Base-by-base conservation (phyloP, 768 basidiomycete species). In the Rhizopogon roseolus region DNA sequence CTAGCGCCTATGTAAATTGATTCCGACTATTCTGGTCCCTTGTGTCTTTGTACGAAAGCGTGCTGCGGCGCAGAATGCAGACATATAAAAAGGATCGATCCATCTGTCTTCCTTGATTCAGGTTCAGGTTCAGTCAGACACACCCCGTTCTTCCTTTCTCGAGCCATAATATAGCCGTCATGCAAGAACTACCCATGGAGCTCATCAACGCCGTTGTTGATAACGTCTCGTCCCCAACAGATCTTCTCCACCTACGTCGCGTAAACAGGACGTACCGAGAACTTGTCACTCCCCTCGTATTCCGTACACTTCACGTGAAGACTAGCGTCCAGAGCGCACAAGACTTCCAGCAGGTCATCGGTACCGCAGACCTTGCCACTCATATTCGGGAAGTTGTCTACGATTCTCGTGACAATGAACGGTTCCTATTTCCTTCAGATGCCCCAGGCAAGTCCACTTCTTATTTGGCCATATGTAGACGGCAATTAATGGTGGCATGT, bases 311-410 rank as follows among this genome's bases (percentile, higher is more conserved):
- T n/a, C 57, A 61, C 44, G 44, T 68, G 42, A 49, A 39, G 37
- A 68, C 63, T 10, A 70, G 63, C 53, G 25, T 62, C 11, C 56
- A 60, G 37, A 70, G 67, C 44, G 54, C 65, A 4, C 66, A 65
- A 32, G 63, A 62, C 4, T 56, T 53, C 46, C 57, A 40, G 53
- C 62, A 53, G 50, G 56, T 68, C 49, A 50, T 68, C 22, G 51
- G 59, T 13, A 55, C 61, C 1, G 53, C 66, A 37, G 29, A 58
- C 27, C 58, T 68, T 8, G 57, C 68, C 19, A 1, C 56, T n/a
- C 54, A 60, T 10, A 65, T 68, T 14, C 61, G 58, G 25, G 63
- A 66, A 41, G 50, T 68, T 4, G 60, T 70, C 36, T 70, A 68
- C 19, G 67, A 68, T 53, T 50, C 54, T 14, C 67, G 67, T 10